Evolutionary conservation across 129 eudicot species (phyloP), one percentile per base, ranked within the genome.

Genomic region (Helianthus tuberosus): DNA sequence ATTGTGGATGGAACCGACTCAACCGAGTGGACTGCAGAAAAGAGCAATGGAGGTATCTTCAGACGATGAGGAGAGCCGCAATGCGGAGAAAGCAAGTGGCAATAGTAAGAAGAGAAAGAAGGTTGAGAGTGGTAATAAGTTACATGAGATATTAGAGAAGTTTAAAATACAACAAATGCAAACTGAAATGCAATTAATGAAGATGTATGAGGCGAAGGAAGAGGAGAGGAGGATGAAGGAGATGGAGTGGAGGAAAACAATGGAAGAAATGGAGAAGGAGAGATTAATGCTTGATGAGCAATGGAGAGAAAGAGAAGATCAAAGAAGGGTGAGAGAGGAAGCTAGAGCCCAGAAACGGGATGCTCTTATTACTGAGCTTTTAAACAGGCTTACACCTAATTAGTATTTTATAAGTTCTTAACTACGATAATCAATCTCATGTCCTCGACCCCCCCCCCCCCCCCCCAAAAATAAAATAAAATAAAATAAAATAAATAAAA

Each of bases 1-100:
- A 92, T 72, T 91, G 5, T 89, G 98, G 98, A 79, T 74, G 4
- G 98, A 92, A 75, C 84, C n/a, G n/a, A n/a, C n/a, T n/a, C n/a
- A n/a, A n/a, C n/a, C 96, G 1, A 96, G 86, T 49, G 86, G 86
- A 39, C 65, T 82, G 16, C 85, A 79, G 69, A 83, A 76, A 81
- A 85, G 81, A 53, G 77, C 52, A 20, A 41, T 41, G 46, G 46
- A 41, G 46, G 29, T 81, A 11, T 89, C 96, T 13, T 92, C 96
- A 0, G 98, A 92, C 1, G 98, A 92, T 1, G 96, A 92, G 46
- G 89, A 92, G 3, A 94, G 81, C 1, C 54, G 79, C 12, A 84
- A 87, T n/a, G 92, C 83, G 11, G 46, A 5, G 46, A 75, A 27
- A 84, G 73, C 17, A 81, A 76, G 46, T 41, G 16, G 62, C 44